Percentiles rank a stretch among this genome's conserved stretches.
phyloP scores from a whole-genome alignment of 495 filamentous ascomycete genomes.

The Lophium mytilinum region DNA sequence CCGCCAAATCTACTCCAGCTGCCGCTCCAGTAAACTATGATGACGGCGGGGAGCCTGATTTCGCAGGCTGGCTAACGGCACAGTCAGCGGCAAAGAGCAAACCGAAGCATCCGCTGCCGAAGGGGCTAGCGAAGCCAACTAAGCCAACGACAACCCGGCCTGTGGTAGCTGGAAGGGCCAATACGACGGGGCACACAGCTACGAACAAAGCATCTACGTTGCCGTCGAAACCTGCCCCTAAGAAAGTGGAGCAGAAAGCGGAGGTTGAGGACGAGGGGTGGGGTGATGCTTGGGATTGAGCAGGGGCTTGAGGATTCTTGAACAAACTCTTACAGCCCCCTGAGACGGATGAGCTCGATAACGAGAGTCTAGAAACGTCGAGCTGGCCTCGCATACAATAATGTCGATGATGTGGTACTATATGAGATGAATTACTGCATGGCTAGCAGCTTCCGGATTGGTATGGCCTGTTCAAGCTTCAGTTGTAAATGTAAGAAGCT shows the following conservation, averaged over 20 bases:
- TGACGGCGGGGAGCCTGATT: slow-evolving; percentile 82
- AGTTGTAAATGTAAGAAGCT: no score
- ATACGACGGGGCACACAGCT: slow-evolving; percentile 27
- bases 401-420: no score
- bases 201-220: slow-evolving; percentile 37
- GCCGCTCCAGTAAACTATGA: slow-evolving; percentile 51
- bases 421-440: no score
- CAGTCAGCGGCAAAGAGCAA: slow-evolving; percentile 62
- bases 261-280: slow-evolving; percentile 48
- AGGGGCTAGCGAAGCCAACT: slow-evolving; percentile 58
- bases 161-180: slow-evolving; percentile 30
- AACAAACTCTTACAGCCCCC: not conserved
- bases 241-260: slow-evolving; percentile 23
- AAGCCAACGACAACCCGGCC: slow-evolving; percentile 13
- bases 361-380: no score
- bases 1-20: slow-evolving; percentile 28
- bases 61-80: slow-evolving; percentile 84
- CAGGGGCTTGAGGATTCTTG: not conserved
- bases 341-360: no score
- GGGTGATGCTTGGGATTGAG: slow-evolving; percentile 47
- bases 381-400: no score
- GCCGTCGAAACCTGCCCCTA: slow-evolving; percentile 31
- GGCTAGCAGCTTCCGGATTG: no score
- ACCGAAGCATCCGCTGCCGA: slow-evolving; percentile 58
- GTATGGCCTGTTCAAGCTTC: no score